Evolutionary conservation across 129 eudicot species (phyloP).

Genomic region (Helichrysum umbraculigerum): DNA sequence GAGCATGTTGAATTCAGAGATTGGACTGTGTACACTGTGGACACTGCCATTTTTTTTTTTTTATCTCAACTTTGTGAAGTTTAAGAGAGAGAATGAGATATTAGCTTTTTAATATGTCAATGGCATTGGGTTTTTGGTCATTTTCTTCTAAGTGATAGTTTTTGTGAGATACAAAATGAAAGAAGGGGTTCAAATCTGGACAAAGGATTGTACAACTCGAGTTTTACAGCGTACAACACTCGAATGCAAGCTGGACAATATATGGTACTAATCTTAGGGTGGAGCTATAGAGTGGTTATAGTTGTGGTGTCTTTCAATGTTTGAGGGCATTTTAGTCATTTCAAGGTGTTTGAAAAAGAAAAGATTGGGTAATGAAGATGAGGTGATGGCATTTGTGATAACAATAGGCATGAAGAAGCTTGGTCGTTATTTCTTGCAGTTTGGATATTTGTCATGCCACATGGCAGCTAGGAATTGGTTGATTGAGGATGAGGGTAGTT

Average conservation of each 20-base stretch:
- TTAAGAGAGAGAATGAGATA: constrained; percentile 21
- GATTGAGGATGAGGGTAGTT: constrained; percentile 58
- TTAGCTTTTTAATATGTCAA: constrained; percentile 35
- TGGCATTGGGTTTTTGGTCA: constrained; percentile 31
- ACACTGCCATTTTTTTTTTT: constrained; percentile 66
- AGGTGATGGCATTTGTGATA: constrained; percentile 53
- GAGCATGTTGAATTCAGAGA: constrained; percentile 67
- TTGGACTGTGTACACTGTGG: constrained; percentile 71
- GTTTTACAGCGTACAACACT: constrained; percentile 20
- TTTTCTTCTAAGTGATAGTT: constrained; percentile 30
- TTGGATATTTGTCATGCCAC: constrained; percentile 68
- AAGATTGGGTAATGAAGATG: constrained; percentile 48
- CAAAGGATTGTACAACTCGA: constrained; percentile 24
- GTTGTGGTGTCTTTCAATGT: constrained; percentile 15
- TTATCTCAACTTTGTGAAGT: constrained; percentile 22
- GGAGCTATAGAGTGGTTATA: constrained; percentile 18
- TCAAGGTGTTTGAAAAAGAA: constrained; percentile 13
- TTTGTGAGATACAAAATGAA: constrained; percentile 45
- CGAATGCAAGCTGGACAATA: constrained; percentile 7
- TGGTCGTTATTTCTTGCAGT: constrained; percentile 61
- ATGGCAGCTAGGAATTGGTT: constrained; percentile 60
- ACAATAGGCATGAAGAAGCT: constrained; percentile 53
- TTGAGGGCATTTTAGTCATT: constrained; percentile 30
- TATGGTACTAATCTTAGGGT: constrained; percentile 29
- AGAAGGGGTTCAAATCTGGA: constrained; percentile 15